A percentile compares a stretch with the other conserved stretches of the same genome.
Evolutionary conservation across 768 basidiomycete species (phyloP).

Genomic region (Leccinum variicolor): DNA sequence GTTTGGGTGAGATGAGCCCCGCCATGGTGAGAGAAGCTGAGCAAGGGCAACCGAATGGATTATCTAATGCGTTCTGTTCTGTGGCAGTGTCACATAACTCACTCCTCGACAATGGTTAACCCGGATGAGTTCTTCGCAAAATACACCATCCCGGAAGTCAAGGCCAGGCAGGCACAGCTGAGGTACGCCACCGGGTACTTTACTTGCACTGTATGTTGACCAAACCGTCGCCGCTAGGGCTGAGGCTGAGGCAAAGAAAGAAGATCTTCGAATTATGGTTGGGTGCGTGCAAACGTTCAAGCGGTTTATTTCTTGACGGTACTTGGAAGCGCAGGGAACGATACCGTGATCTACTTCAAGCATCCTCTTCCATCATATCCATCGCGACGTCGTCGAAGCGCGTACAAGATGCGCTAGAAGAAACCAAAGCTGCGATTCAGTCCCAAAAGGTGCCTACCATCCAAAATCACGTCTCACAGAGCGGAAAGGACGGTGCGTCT

Average conservation of each 20-base stretch:
- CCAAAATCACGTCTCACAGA: constrained; percentile 38
- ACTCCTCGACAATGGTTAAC: too few relatives aligned
- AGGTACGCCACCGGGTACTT: constrained; percentile 40
- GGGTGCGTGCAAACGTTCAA: constrained; percentile 58
- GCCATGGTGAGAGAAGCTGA: constrained; percentile 41
- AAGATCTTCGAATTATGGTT: constrained; percentile 87
- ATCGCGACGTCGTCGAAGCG: constrained; percentile 66
- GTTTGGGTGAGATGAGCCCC: constrained; percentile 61
- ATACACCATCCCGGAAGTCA: constrained; percentile 70
- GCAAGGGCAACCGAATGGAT: constrained; percentile 7
- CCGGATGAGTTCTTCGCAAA: constrained; percentile 68
- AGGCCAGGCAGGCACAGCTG: constrained; percentile 59
- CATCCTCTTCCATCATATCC: constrained; percentile 79
- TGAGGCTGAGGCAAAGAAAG: constrained; percentile 85
- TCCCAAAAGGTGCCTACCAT: constrained; percentile 44
- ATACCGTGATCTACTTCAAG: constrained; percentile 83
- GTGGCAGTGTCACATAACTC: too few relatives aligned
- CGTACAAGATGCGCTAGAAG: constrained; percentile 61
- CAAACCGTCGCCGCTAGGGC: constrained; percentile 40
- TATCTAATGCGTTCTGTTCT: constrained; percentile 16
- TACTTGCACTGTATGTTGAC: neutral
- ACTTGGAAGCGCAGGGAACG: constrained; percentile 74
- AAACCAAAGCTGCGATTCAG: constrained; percentile 53
- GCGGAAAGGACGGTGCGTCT: constrained; percentile 43
- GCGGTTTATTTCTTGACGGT: constrained; percentile 28